A percentile compares a stretch with the other conserved stretches of the same genome.
Conservation (phyloP, 228 moss, liverwort and hornwort species). For the Sphagnum fallax region DNA sequence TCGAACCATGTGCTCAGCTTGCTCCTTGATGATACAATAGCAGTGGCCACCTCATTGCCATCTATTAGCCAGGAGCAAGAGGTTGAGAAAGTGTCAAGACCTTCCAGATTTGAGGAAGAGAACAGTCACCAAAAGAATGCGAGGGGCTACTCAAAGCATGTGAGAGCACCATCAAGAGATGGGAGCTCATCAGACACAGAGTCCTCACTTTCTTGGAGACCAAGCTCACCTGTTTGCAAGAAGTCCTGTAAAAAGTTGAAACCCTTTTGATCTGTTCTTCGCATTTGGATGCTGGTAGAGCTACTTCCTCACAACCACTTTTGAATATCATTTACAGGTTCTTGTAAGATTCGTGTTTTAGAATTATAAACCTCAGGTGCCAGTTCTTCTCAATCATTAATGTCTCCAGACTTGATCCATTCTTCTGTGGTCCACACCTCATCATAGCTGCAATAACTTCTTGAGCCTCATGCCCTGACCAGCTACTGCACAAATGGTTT, state of each 20-base stretch:
- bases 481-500: too few relatives aligned
- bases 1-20: constrained; percentile 51
- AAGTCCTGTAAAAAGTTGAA: constrained; percentile 38
- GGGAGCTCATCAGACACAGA: constrained; percentile 51
- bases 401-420: too few relatives aligned
- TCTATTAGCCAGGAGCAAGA: constrained; percentile 34
- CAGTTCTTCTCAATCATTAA: too few relatives aligned
- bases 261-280: constrained; percentile 4
- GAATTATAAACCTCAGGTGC: too few relatives aligned
- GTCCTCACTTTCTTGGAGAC: constrained; percentile 45
- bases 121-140: constrained; percentile 28
- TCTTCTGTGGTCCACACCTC: too few relatives aligned
- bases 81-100: constrained; percentile 29
- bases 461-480: too few relatives aligned
- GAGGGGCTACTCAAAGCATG: constrained; percentile 43
- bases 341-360: too few relatives aligned
- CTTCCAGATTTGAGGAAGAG: constrained; percentile 46
- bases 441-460: too few relatives aligned
- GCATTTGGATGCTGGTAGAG: too few relatives aligned
- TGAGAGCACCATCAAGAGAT: constrained; percentile 39
- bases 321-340: too few relatives aligned
- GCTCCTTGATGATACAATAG: constrained; percentile 52
- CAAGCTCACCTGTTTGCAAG: constrained; percentile 25
- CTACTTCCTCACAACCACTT: too few relatives aligned
- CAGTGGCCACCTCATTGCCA: constrained; percentile 45